phyloP scores from a whole-genome alignment of 495 filamentous ascomycete species.

The Tuber umbilicatum region DNA sequence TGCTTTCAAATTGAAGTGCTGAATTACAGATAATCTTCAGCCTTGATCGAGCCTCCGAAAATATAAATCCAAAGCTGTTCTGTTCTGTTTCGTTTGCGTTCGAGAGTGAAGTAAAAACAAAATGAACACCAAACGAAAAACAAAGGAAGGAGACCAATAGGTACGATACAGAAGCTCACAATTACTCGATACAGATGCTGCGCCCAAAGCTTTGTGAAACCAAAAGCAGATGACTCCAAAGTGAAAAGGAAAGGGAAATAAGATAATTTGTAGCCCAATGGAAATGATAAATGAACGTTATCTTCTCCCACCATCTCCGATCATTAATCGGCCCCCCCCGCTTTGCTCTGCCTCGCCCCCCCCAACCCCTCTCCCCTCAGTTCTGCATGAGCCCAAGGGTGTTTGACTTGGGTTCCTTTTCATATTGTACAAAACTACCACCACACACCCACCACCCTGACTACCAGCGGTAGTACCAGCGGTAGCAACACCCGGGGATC shows the following conservation, averaged over 20 bases:
- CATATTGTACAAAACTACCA: not conserved
- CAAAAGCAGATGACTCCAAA: not conserved
- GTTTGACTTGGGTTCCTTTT: not conserved
- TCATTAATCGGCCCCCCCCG: not conserved
- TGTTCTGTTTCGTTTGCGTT: not conserved
- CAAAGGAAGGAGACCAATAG: not conserved
- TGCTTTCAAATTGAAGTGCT: not conserved
- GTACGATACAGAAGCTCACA: not conserved
- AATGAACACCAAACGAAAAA: not conserved
- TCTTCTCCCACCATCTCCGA: conserved; percentile 1
- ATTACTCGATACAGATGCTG: not conserved
- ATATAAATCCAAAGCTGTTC: not conserved
- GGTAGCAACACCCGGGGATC: not conserved
- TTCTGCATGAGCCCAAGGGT: not conserved
- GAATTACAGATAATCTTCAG: not conserved
- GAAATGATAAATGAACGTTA: conserved; percentile 2
- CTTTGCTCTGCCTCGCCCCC: not conserved
- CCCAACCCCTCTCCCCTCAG: not conserved
- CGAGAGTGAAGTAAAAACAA: not conserved
- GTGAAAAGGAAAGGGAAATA: not conserved
- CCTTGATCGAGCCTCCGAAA: not conserved
- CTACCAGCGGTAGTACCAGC: not conserved
- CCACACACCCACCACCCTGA: not conserved
- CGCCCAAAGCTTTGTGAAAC: not conserved
- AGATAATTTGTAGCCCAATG: not conserved